Evolutionary conservation across 495 filamentous ascomycete genomes (phyloP).

Genomic region (Tirmania nivea): DNA sequence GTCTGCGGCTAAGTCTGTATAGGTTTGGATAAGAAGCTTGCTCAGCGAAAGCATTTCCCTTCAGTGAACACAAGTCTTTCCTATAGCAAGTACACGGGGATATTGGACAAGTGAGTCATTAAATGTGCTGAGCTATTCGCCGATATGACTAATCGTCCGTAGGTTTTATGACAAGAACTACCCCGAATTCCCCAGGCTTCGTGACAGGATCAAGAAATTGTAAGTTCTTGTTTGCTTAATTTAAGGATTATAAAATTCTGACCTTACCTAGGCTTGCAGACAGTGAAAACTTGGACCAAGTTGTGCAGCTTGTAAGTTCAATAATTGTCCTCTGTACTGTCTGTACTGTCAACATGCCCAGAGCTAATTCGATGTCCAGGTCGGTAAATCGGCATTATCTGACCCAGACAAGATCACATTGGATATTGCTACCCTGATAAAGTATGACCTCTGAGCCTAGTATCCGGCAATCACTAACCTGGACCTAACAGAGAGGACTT

Average conservation of each 20-base stretch:
- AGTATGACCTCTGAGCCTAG: slow-evolving; percentile 21
- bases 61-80: slow-evolving; percentile 90
- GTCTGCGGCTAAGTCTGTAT: not conserved
- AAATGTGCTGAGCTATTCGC: too few species aligned
- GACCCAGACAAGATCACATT: slow-evolving; percentile 97
- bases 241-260: not conserved
- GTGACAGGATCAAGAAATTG: slow-evolving; percentile 80
- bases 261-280: slow-evolving; percentile 38
- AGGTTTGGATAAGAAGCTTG: slow-evolving; percentile 85
- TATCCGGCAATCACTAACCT: too few species aligned
- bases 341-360: too few species aligned
- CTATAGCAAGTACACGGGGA: slow-evolving; percentile 86
- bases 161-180: slow-evolving; percentile 58
- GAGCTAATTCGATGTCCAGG: slow-evolving; percentile 15
- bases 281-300: slow-evolving; percentile 93
- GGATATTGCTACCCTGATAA: slow-evolving; percentile 74
- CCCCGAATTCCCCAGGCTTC: slow-evolving; percentile 80
- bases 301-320: slow-evolving; percentile 50
- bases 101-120: slow-evolving; percentile 49
- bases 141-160: not conserved
- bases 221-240: slow-evolving; percentile 2
- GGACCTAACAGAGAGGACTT: slow-evolving; percentile 47
- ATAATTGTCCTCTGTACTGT: not conserved
- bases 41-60: slow-evolving; percentile 97
- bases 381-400: slow-evolving; percentile 88